Base-by-base conservation (phyloP, 1,284 basidiomycete species). In the Rhodotorula sp. region DNA sequence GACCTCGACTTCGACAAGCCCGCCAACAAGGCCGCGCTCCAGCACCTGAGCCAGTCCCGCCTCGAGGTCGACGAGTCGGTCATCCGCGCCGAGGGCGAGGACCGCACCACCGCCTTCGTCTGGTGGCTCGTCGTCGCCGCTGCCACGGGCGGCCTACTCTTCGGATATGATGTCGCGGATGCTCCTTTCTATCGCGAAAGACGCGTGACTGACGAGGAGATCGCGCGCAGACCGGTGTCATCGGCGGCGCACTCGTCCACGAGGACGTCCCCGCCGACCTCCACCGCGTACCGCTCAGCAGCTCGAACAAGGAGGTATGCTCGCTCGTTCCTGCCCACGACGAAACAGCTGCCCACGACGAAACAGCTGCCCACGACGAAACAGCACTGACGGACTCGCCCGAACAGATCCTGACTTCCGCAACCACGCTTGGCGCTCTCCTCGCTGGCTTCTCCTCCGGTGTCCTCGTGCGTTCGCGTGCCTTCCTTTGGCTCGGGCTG, bases 401-500 rank as follows among this genome's bases (percentile, higher is more conserved):
- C 29, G 1, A 9, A 10, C 65, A 75, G 74, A 68, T 75, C 34
- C 66, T 76, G 21, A 92, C 91, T 0, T 90, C 90, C 2, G 84
- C 90, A 0, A 93, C 91, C 0, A 92, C 91, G 0, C 84, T 92
- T 36, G 90, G 90, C 17, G 91, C 91, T 0, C 84, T 93, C 5
- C 68, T 92, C 5, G 91, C 90, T 27, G 89, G 89, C 51, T 84
- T 92, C 25, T 84, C 83, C 8, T 88, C 90, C 2, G 91, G 91
- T 6, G 83, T 88, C 62, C 81, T 90, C 56, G 82, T 86, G 86
- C n/a, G 91, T 90, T 7, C 84, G 89, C 19, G n/a, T n/a, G n/a
- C 63, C 19, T n/a, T 56, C 9, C 17, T 34, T 8, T 17, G 0
- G 6, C 25, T 9, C 53, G 51, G 8, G 17, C 27, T 8, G 21